A percentile compares a stretch with the other conserved stretches of the same genome.
phyloP scores from a whole-genome alignment of 305 asterid species.

The Fraxinus xanthoxyloides region DNA sequence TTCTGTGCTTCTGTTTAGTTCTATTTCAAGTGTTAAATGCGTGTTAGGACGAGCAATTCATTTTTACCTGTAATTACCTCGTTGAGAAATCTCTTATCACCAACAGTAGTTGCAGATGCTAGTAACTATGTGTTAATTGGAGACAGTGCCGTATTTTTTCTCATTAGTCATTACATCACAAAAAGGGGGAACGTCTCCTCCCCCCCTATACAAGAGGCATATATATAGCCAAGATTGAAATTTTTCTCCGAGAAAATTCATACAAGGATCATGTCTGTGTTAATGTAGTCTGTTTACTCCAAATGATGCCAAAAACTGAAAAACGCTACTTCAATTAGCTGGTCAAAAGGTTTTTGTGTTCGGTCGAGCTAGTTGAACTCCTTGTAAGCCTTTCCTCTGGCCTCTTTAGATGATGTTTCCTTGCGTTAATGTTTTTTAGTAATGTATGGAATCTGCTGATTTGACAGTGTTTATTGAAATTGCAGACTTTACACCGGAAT shows the following conservation, averaged over 20 bases:
- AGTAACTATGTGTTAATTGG: not conserved
- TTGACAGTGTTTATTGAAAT: not conserved
- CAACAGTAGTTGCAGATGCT: not conserved
- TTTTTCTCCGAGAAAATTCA: not conserved
- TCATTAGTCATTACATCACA: too few relatives aligned
- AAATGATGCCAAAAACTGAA: not conserved
- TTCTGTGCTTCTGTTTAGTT: not conserved
- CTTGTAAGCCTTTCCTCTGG: not conserved
- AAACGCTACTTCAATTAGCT: not conserved
- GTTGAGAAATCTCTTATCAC: not conserved
- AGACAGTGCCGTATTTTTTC: not conserved
- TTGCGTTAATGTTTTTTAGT: not conserved
- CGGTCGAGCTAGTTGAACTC: not conserved
- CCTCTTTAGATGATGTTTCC: not conserved
- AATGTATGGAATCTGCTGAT: not conserved
- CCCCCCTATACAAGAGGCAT: not conserved
- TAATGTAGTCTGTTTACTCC: not conserved
- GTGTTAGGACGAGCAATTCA: not conserved
- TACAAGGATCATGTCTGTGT: not conserved
- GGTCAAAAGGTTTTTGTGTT: not conserved
- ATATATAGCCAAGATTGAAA: not conserved
- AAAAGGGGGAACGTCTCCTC: too few relatives aligned
- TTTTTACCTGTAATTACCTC: not conserved
- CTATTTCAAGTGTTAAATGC: not conserved
- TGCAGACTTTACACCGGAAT: slow-evolving; percentile 78